Evolutionary conservation across 1,139 yeast genomes (phyloP), one percentile per base, ranked within the genome.

Genomic region (Geotrichum phurueaensis): DNA sequence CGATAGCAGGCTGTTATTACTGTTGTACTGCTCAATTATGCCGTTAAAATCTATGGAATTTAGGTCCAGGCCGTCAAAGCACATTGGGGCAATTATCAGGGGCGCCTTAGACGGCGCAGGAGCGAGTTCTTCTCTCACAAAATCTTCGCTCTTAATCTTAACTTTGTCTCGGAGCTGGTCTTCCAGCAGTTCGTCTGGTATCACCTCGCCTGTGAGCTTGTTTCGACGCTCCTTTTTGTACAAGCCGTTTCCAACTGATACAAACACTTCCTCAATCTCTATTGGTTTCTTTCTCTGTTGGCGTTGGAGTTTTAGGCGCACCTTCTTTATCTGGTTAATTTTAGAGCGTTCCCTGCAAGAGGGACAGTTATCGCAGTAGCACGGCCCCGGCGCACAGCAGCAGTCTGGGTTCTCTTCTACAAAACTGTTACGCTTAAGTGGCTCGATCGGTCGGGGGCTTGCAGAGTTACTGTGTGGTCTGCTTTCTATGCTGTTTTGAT

Each of bases 61-160:
- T 2, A 69, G 54, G 55, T 64, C 63, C 20, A 64, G 60, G 23
- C 70, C 70, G 20, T 69, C 70, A 62, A 68, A 65, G 56, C 66
- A 64, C 76, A 73, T 73, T 22, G 76, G 76, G 3, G 75, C 76
- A 43, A 73, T 73, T 12, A 73, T 65, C 22, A 67, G 58, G 10
- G 76, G 76, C 13, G 65, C 59, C 12, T 51, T 52, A 5, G 36
- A 33, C 27, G 50, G 33, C 9, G 18, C n/a, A 13, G 25, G 31
- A 33, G 25, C 36, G 12, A 22, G 10, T n/a, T 39, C 47, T 39
- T 39, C 47, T 39, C 47, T 39, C n/a, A 39, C 47, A n/a, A 39
- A 39, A 12, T 15, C 20, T 39, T 39, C 47, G 27, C 45, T 33
- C 10, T 29, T 51, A 10, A 27, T 51, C 5, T 12, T 4, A n/a